Percentiles rank a stretch among this genome's conserved stretches.
Conservation (phyloP, 176 grass and related monocot species). For the Aegilops tauschii region DNA sequence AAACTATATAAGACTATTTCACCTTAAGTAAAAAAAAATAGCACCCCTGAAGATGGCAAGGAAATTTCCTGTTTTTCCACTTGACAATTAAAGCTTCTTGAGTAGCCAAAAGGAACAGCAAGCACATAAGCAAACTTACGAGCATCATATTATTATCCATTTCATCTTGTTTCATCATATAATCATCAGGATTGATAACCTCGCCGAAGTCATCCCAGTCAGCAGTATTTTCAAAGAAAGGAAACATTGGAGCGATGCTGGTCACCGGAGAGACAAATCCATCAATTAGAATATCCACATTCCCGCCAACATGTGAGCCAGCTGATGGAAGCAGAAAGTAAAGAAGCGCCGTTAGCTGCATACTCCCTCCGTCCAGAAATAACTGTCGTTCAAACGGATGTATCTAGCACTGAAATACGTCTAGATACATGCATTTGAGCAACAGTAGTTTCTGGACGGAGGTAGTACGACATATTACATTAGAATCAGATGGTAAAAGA, state of each 20-base stretch:
- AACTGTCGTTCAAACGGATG: no score
- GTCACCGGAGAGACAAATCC: constrained; percentile 80
- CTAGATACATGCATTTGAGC: no score
- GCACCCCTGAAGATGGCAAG: background rate
- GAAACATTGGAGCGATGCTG: constrained; percentile 94
- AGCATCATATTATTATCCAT: constrained; percentile 60
- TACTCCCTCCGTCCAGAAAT: no score
- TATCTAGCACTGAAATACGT: no score
- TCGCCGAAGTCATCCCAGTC: constrained; percentile 99
- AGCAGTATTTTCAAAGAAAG: constrained; percentile 83
- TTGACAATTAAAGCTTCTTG: constrained; percentile 8
- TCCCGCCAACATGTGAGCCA: constrained; percentile 46
- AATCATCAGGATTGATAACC: constrained; percentile 97
- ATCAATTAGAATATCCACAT: constrained; percentile 87
- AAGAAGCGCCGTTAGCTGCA: constrained; percentile 29
- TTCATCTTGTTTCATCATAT: constrained; percentile 88
- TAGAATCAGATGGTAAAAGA: background rate
- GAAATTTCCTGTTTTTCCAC: constrained; percentile 3
- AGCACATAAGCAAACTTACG: constrained; percentile 58
- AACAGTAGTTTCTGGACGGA: no score
- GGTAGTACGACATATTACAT: background rate
- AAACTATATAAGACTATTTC: constrained; percentile 7
- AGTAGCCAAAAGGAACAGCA: background rate
- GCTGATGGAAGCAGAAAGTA: constrained; percentile 42
- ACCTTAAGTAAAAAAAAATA: background rate